Evolutionary conservation across 2,329 filamentous ascomycete species (phyloP), one percentile per base, ranked within the genome.

Genomic region (Cyanodermella asteris): DNA sequence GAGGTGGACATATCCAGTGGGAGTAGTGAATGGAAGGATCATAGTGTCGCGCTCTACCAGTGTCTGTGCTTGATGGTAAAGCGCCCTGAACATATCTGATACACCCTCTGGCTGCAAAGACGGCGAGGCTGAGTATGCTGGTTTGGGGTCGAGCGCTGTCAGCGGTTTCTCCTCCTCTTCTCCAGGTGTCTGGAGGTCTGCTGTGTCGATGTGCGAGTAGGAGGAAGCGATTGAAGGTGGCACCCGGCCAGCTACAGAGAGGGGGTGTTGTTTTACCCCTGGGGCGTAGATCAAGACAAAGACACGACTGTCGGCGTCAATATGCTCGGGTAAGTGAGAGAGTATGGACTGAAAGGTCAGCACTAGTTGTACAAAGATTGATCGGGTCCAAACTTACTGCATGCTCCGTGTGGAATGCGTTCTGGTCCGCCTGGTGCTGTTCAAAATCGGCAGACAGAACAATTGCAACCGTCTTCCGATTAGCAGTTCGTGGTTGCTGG

Each of bases 261-360:
- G 45, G 26, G 55, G 48, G 31, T 62, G 56, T 26, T 80, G 72
- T 48, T 80, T 78, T 27, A 91, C 53, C 25, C 65, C 61, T 1
- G 84, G 84, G 3, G 78, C 70, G 48, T 91, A 91, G 42, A 94
- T 84, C 35, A 94, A 60, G 29, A 94, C 63, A 40, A 91, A 90
- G 13, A 93, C 59, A 42, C 77, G 76, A 35, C 72, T 67, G 23
- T 68, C 64, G 33, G 72, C 65, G 45, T 91, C 70, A 35, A 72
- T 69, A 31, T 74, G 65, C 33, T 71, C 65, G 18, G 81, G 78
- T 24, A 94, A 75, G 45, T 91, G 75, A 21, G 82, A 90, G 28
- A 94, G 61, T 36, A 94, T 76, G 15, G 75, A 80, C 75, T 82
- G 31, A 11, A 7, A 7, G 15, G 18, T 38, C 26, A 18, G 23